Percentiles rank a stretch among this genome's conserved stretches.
These are phyloP conservation scores for Melampsora americana DNA, from an alignment of 1,284 basidiomycete species.

Conservation along the genomic window DNA sequence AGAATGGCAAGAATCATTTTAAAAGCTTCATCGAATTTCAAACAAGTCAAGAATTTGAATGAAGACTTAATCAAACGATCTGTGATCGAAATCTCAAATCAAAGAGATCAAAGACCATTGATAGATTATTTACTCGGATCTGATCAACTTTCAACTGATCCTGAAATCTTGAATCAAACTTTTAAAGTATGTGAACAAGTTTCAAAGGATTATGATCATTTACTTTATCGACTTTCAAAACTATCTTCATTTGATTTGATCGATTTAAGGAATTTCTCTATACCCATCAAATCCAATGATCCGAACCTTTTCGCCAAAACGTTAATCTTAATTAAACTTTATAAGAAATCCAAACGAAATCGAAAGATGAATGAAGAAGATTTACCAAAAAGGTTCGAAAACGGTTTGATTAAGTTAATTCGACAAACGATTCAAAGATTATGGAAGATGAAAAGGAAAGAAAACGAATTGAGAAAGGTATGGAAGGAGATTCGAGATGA, in stretches of 20 bases:
- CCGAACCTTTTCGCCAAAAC: too few species aligned
- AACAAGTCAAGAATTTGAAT: background rate
- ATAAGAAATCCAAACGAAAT: too few species aligned
- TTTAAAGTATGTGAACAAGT: constrained; percentile 12
- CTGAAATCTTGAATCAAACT: background rate
- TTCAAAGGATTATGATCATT: constrained; percentile 9
- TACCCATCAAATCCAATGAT: too few species aligned
- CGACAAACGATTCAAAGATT: too few species aligned
- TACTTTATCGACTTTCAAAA: constrained; percentile 19
- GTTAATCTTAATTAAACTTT: too few species aligned
- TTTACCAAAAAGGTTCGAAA: too few species aligned
- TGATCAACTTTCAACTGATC: background rate
- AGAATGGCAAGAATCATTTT: constrained; percentile 31
- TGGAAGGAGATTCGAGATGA: too few species aligned
- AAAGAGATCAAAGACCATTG: constrained; percentile 10
- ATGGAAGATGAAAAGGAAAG: too few species aligned
- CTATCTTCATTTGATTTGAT: background rate
- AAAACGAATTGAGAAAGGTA: too few species aligned
- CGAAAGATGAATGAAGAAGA: too few species aligned
- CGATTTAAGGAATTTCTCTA: too few species aligned
- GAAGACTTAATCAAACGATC: constrained; percentile 7
- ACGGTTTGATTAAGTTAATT: too few species aligned
- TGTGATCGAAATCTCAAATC: background rate
- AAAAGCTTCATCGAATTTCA: constrained; percentile 2
- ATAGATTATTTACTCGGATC: constrained; percentile 31